Conservation (phyloP, 2,329 filamentous ascomycete genomes). For the Aspergillus aculeatus region DNA sequence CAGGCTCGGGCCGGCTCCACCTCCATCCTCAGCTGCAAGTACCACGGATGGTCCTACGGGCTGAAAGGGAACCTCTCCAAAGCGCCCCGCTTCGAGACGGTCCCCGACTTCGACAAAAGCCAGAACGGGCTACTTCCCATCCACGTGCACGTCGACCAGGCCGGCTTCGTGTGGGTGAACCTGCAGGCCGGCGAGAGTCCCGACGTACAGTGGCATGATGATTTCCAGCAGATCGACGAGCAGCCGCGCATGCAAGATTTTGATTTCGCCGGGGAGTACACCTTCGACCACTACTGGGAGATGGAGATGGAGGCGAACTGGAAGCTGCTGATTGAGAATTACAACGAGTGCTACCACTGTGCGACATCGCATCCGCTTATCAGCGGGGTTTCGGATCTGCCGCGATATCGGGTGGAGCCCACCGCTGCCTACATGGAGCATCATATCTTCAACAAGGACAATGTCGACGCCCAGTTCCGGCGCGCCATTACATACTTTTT, state of each 20-base stretch:
- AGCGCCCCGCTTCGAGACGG: conserved; percentile 24
- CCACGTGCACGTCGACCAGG: conserved; percentile 22
- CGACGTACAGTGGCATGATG: conserved; percentile 21
- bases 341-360: conserved; percentile 30
- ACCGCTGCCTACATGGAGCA: conserved; percentile 53
- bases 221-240: conserved; percentile 19
- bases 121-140: conserved; percentile 21
- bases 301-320: conserved; percentile 26
- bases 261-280: conserved; percentile 22
- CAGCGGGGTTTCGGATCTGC: conserved; percentile 52
- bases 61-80: conserved; percentile 26
- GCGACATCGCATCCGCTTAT: conserved; percentile 26
- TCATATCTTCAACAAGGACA: conserved; percentile 48
- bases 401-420: conserved; percentile 55
- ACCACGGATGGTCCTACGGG: conserved; percentile 28
- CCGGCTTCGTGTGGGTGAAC: conserved; percentile 27
- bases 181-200: conserved; percentile 18
- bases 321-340: conserved; percentile 27
- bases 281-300: conserved; percentile 27
- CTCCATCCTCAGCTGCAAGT: conserved; percentile 23
- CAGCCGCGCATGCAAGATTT: conserved; percentile 25
- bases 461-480: conserved; percentile 48
- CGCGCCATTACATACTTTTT: conserved; percentile 31
- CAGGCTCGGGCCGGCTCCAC: conserved; percentile 15
- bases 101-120: conserved; percentile 20